These are phyloP conservation scores for Liquidambar formosana DNA, from an alignment of 164 flowering plant species.

Conservation along the genomic window DNA sequence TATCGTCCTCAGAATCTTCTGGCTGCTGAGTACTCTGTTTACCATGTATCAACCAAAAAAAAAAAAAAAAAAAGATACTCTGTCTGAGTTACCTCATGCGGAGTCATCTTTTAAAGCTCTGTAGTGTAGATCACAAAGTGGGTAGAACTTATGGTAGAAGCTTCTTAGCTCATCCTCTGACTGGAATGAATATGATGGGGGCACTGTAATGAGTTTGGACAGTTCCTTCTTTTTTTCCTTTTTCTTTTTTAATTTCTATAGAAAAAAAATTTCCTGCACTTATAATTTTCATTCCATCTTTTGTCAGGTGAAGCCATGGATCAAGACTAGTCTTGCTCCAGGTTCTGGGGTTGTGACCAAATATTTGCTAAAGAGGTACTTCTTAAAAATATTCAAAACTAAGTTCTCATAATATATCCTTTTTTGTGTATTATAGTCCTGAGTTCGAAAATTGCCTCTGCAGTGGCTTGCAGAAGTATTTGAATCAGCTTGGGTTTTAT, in stretches of 20 bases:
- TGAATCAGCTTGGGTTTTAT: slow-evolving; percentile 70
- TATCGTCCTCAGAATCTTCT: too few relatives aligned
- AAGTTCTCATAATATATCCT: neutral
- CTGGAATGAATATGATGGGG: neutral
- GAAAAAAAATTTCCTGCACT: too few relatives aligned
- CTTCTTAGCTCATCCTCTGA: neutral
- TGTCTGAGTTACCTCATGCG: too few relatives aligned
- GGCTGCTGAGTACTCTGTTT: too few relatives aligned
- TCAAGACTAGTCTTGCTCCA: slow-evolving; percentile 89
- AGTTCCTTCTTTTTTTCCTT: too few relatives aligned
- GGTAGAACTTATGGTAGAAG: neutral
- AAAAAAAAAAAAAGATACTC: too few relatives aligned
- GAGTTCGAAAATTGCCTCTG: slow-evolving; percentile 16
- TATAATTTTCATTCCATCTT: neutral
- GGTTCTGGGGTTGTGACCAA: slow-evolving; percentile 93
- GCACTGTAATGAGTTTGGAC: neutral
- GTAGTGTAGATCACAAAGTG: too few relatives aligned
- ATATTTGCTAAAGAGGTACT: slow-evolving; percentile 74
- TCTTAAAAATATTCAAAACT: neutral
- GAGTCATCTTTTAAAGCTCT: too few relatives aligned
- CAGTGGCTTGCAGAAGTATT: slow-evolving; percentile 81
- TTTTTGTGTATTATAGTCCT: neutral
- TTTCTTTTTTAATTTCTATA: too few relatives aligned
- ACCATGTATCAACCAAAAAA: too few relatives aligned
- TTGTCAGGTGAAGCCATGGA: slow-evolving; percentile 82